Base-by-base conservation (phyloP, 2,329 filamentous ascomycete genomes). In the Penicillium janthinellum region DNA sequence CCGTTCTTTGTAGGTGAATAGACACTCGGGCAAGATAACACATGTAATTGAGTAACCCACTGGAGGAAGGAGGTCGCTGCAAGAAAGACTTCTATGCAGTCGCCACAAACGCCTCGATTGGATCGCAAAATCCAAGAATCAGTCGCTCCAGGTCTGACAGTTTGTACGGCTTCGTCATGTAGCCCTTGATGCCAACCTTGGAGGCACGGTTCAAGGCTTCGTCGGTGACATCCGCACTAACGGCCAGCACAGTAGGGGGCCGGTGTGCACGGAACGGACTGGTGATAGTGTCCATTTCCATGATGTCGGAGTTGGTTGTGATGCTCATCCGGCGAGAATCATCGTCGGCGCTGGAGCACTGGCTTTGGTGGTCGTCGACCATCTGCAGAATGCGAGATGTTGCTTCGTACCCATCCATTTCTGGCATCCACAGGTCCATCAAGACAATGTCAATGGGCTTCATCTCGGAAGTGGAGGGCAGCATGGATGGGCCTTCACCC, bases 401-500 rank as follows among this genome's bases (percentile, higher is more conserved):
- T 1, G 88, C 88, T 69, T 90, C 84, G 64, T 89, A 90, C 1
- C 88, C 88, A 68, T 90, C 88, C 80, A 90, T 87, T 64, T 86
- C 80, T 0, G 88, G 88, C 87, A 91, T 91, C 88, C 88, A 91
- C 10, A 91, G 81, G 73, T 91, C 88, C 88, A 91, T 91, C 45
- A 90, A 76, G 25, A 91, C 81, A 1, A 89, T 82, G 67, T 90
- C 84, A 58, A 90, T 84, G 2, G 75, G 73, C 57, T 77, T 78
- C 11, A 71, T 61, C 44, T 75, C 72, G 45, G 69, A 64, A 61
- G 69, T 31, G 63, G 64, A 17, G 62, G 70, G 51, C 62, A 66
- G 11, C 1, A 63, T 64, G n/a, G 65, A 57, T 20, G 37, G 22
- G 25, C 45, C 47, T 4, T 56, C 44, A 41, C 12, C 45, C 20